phyloP scores from a whole-genome alignment of 2,329 filamentous ascomycete species.

The Diaporthe vexans region DNA sequence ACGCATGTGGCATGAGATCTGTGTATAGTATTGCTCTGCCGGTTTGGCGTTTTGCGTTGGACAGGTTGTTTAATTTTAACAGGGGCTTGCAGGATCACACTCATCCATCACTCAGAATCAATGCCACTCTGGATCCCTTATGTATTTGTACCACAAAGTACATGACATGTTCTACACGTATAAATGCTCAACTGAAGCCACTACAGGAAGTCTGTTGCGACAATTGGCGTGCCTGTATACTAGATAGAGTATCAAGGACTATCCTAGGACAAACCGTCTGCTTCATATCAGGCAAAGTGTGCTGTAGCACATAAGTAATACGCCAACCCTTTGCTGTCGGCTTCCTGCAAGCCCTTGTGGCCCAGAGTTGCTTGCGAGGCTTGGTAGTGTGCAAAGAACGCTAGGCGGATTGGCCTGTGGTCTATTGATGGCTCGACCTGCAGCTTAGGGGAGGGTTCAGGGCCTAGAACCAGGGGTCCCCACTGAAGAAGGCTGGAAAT shows the following conservation, averaged over 20 bases:
- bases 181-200: background rate
- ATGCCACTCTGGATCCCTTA: slow-evolving; percentile 5
- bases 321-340: background rate
- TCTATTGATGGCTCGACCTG: background rate
- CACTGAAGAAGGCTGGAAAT: slow-evolving; percentile 28
- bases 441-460: background rate
- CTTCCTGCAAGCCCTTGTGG: background rate
- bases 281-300: background rate
- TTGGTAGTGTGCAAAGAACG: background rate
- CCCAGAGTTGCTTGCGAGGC: slow-evolving; percentile 1
- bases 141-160: background rate
- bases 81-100: background rate
- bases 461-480: slow-evolving; percentile 27
- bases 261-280: background rate
- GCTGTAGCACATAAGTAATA: background rate
- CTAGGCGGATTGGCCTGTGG: background rate
- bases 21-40: background rate
- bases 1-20: background rate
- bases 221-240: background rate
- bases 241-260: background rate
- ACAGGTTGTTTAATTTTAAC: background rate
- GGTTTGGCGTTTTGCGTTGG: slow-evolving; percentile 4
- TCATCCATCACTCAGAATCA: slow-evolving; percentile 1
- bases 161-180: too few species aligned
- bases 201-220: background rate